These are phyloP conservation scores for Trametes coccinea DNA, from an alignment of 768 basidiomycete species.

Conservation along the genomic window DNA sequence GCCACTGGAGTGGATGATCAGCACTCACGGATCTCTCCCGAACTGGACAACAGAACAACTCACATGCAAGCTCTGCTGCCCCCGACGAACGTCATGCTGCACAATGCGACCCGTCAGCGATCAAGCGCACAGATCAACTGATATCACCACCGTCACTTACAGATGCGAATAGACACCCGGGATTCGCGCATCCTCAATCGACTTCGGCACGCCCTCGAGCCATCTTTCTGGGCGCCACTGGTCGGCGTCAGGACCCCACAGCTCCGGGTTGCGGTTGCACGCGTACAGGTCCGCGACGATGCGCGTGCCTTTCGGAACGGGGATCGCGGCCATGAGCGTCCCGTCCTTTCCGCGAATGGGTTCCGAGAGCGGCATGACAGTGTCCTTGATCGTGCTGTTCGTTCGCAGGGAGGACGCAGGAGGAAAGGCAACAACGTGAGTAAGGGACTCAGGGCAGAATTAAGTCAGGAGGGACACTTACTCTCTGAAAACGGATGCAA, in stretches of 20 bases:
- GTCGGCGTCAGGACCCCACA: constrained; percentile 25
- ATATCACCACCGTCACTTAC: constrained; percentile 3
- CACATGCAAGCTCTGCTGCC: constrained; percentile 19
- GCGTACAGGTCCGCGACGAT: constrained; percentile 9
- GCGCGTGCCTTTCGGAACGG: constrained; percentile 36
- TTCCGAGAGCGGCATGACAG: constrained; percentile 41
- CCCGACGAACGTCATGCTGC: constrained; percentile 22
- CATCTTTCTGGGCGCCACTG: constrained; percentile 28
- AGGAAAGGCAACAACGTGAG: neutral
- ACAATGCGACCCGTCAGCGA: no score
- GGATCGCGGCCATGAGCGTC: constrained; percentile 36
- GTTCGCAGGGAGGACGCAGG: neutral
- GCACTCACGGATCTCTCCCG: neutral
- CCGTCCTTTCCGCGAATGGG: constrained; percentile 42
- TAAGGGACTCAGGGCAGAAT: neutral
- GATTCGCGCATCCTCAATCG: constrained; percentile 18
- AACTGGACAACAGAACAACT: neutral
- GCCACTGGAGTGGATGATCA: constrained; percentile 7
- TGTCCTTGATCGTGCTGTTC: constrained; percentile 38
- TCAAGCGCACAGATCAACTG: no score
- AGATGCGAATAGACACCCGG: constrained; percentile 24
- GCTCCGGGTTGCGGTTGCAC: constrained; percentile 15
- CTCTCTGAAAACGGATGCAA: constrained; percentile 12
- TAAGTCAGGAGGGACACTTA: neutral
- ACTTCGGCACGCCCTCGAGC: constrained; percentile 22